A percentile compares a stretch with the other conserved stretches of the same genome.
Conservation (phyloP, 768 basidiomycete genomes). For the Trametes cubensis region DNA sequence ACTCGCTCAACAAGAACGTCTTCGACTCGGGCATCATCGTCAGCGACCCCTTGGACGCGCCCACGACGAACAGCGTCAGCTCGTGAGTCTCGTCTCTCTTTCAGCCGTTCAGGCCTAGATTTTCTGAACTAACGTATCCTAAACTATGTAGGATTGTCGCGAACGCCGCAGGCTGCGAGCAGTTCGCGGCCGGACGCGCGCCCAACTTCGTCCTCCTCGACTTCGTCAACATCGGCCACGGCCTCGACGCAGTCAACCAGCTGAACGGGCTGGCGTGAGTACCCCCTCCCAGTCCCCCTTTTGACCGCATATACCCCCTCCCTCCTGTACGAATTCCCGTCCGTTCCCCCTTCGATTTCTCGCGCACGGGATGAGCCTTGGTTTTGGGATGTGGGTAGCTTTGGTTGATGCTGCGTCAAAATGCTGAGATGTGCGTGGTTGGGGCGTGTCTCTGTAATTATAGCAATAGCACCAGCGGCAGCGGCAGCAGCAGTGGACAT, state of each 20-base stretch:
- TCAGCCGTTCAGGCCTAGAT: no score
- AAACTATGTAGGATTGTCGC: constrained; percentile 43
- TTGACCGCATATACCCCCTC: not conserved
- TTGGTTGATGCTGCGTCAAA: no score
- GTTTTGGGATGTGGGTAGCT: not conserved
- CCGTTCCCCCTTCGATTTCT: not conserved
- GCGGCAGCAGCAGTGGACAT: not conserved
- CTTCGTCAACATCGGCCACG: constrained; percentile 53
- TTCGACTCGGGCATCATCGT: constrained; percentile 33
- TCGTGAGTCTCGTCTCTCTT: constrained; percentile 28
- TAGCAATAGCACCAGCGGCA: not conserved
- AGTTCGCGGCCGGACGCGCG: constrained; percentile 45
- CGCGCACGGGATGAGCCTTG: not conserved
- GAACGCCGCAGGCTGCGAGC: constrained; percentile 47
- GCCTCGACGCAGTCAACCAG: constrained; percentile 43
- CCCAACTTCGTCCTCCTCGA: constrained; percentile 59
- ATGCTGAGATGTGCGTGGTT: not conserved
- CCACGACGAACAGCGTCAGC: constrained; percentile 35
- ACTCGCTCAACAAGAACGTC: constrained; percentile 51
- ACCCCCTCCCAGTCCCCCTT: not conserved
- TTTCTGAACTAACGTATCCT: no score
- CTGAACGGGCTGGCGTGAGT: constrained; percentile 45
- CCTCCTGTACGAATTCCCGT: not conserved
- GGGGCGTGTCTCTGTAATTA: no score
- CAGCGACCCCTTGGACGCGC: constrained; percentile 32